These are phyloP conservation scores for Petasospora rhodanensis DNA, from an alignment of 1,139 yeast genomes.

Conservation along the genomic window DNA sequence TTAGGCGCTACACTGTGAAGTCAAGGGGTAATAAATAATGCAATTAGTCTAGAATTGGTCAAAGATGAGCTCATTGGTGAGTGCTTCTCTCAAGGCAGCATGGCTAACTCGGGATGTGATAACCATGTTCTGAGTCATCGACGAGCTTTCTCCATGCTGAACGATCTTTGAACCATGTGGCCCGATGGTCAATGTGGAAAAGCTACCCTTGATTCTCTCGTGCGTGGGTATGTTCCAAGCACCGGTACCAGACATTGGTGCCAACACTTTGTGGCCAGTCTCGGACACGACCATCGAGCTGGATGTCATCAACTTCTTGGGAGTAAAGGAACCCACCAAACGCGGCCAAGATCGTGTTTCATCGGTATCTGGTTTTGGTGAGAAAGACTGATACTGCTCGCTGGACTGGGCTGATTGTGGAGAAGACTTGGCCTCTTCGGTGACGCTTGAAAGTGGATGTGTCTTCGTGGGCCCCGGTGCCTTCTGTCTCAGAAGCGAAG, in stretches of 20 bases:
- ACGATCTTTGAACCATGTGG: constrained; percentile 38
- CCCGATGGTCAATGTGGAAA: constrained; percentile 44
- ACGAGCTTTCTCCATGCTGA: constrained; percentile 24
- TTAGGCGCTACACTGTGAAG: too few relatives aligned
- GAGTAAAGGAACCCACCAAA: too few relatives aligned
- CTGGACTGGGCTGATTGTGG: not conserved
- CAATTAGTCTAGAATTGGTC: too few relatives aligned
- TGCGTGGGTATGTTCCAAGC: constrained; percentile 4
- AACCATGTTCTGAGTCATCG: constrained; percentile 38
- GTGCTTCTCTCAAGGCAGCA: constrained; percentile 40
- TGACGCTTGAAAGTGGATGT: too few relatives aligned
- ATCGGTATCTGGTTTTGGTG: too few relatives aligned
- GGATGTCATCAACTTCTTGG: constrained; percentile 7
- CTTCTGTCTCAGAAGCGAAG: not conserved
- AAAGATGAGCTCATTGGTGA: constrained; percentile 15
- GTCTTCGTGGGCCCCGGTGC: too few relatives aligned
- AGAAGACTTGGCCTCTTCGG: too few relatives aligned
- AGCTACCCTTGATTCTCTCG: constrained; percentile 31
- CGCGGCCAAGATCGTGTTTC: too few relatives aligned
- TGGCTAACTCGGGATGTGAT: constrained; percentile 37
- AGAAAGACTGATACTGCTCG: too few relatives aligned
- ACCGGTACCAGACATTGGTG: not conserved
- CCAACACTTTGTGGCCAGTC: constrained; percentile 16
- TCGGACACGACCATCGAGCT: constrained; percentile 24
- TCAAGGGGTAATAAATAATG: too few relatives aligned